Base-by-base conservation (phyloP, 345 rosid genomes). In the Nephelium lappaceum region DNA sequence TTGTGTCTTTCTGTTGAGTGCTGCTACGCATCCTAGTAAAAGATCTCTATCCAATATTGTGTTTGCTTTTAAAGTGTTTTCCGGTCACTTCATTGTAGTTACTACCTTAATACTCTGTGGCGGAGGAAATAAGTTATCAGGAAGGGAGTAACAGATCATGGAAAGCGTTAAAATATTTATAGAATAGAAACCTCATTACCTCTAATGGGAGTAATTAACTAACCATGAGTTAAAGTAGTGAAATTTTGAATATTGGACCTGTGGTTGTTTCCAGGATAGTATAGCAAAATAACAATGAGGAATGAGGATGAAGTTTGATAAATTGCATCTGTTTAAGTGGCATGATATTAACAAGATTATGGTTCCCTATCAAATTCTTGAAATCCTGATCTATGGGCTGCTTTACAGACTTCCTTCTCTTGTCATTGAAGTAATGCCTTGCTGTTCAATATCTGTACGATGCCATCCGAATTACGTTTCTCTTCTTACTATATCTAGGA, bases 1-100 rank as follows among this genome's bases (percentile, higher is more conserved):
- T 16, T 53, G 24, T 27, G 36, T 31, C 36, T 31, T 31, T 31
- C 23, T 39, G 5, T 43, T 67, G 73, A 43, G 23, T n/a, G 55
- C 72, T 65, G 67, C 11, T 66, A 57, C 47, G 21, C n/a, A 71
- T 78, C 63, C 65, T 36, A 3, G 71, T 47, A 61, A 76, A 63
- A 51, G 5, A 24, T 18, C n/a, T 42, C 27, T 12, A 24, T 14
- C 51, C 15, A 71, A 49, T 38, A 21, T 21, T 23, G 75, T 58
- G 23, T 18, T 31, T 31, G 3, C 36, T 31, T 31, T 31, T 31
- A 1, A 31, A 31, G 36, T 31, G 36, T 31, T 31, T 31, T 31
- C 3, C 36, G 36, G 36, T 1, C 3, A 31, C 2, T 31, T 31
- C 36, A 31, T 31, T 31, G 36, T 31, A 31, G 36, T 31, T 31